Base-by-base conservation (phyloP, 2,329 filamentous ascomycete genomes). In the Aspergillus alliaceus region DNA sequence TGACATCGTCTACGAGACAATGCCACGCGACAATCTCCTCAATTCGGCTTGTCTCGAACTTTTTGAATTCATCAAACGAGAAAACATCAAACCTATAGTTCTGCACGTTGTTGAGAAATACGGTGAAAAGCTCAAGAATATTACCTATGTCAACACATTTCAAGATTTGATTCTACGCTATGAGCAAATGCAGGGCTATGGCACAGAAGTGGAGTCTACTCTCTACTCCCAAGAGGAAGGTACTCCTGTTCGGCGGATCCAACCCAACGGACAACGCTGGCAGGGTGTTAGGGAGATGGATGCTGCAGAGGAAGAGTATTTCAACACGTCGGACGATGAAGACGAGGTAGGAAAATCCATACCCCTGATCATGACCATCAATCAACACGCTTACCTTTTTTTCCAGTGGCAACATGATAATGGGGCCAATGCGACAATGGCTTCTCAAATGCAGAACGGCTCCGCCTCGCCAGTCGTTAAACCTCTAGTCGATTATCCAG, bases 1-100 rank as follows among this genome's bases (percentile, higher is more conserved):
- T 14, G 86, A 95, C 64, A 88, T 97, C 35, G 84, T 98, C 32
- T 84, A 89, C 54, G 86, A 90, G 63, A 95, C 91, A 0, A 89
- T 97, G 84, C 91, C 93, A 1, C 86, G 92, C 40, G 93, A 99
- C 73, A 98, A 97, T 65, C 82, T 99, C 3, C 82, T 98, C 31
- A 96, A 95, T 73, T 98, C 93, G 0, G 93, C 93, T 8, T 96
- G 91, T 66, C 82, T 98, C 9, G 95, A 99, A 69, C 84, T 99
- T 42, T 98, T 99, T 63, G 92, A 96, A 68, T 92, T 89, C 68
- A 90, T 98, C 67, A 91, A 88, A 71, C 87, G 87, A 69, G 90
- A 96, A 66, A 87, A 87, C 54, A 83, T 93, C 67, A 96, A 92
- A 72, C 86, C 90, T 14, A 80, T 97, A 47, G 87, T 96, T 56